Evolutionary conservation across 2,329 filamentous ascomycete genomes (phyloP).

Genomic region (Monosporascus sp.): DNA sequence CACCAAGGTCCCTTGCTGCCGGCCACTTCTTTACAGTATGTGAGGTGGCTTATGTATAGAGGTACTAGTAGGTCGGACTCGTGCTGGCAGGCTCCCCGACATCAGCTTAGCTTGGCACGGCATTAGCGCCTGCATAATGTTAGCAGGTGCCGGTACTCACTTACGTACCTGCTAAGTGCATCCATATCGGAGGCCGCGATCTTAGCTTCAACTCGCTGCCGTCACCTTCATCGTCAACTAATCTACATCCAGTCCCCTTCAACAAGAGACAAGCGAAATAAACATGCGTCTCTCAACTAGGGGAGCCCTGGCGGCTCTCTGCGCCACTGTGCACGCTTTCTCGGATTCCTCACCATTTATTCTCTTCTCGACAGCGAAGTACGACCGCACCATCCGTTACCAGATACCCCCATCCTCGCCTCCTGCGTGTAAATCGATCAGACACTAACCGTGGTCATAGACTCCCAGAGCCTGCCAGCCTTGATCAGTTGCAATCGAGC

Average conservation of each 20-base stretch:
- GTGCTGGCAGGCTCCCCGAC: neutral
- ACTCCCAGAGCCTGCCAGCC: constrained; percentile 26
- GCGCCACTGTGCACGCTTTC: constrained; percentile 64
- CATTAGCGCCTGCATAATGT: neutral
- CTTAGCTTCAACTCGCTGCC: neutral
- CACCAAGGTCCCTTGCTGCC: too few relatives aligned
- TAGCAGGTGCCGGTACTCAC: neutral
- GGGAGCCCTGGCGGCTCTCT: constrained; percentile 47
- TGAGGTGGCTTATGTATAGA: too few relatives aligned
- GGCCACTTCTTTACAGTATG: too few relatives aligned
- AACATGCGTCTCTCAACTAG: constrained; percentile 52
- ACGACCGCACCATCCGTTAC: constrained; percentile 31
- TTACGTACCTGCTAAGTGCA: neutral
- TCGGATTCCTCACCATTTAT: constrained; percentile 85
- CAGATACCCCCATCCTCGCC: neutral
- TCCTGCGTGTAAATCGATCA: neutral
- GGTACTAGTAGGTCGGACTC: neutral
- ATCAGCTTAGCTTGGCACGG: neutral
- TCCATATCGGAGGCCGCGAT: neutral
- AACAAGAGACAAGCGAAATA: constrained; percentile 1
- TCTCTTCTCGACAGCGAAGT: constrained; percentile 80
- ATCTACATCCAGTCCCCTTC: neutral
- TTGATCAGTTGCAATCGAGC: constrained; percentile 45
- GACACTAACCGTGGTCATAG: constrained; percentile 8
- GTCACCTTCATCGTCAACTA: neutral